Evolutionary conservation across 2,329 filamentous ascomycete genomes (phyloP), one percentile per base, ranked within the genome.

Genomic region (Aspergillus vadensis): DNA sequence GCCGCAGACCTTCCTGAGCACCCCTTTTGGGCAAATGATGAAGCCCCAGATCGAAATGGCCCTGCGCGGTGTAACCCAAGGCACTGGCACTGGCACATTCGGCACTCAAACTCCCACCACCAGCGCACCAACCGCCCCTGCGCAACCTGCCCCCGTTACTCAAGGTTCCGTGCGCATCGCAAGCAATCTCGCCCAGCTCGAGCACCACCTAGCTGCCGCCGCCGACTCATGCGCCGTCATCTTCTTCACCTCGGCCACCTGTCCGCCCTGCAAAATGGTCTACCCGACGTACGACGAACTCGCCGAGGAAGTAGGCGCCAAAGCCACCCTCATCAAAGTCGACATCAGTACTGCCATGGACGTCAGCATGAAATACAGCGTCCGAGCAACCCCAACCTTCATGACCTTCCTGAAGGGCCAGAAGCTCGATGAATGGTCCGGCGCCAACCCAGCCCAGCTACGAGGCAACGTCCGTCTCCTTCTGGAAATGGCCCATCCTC

Each of bases 161-260:
- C 63, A 57, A 51, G 81, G 81, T 3, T 79, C 76, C 36, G 90
- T 96, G 17, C 83, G 85, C 60, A 83, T 85, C 59, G 84, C 88
- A 7, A 85, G 82, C 25, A 86, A 79, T 21, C 75, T 88, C 4
- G 75, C 77, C 5, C 84, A 88, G 27, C 77, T 95, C 1, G 83
- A 91, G 39, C 78, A 78, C 17, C 77, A 88, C 1, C 79, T 95
- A 5, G 73, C 79, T 0, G 78, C 79, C 1, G 89, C 90, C 0
- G 81, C 82, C 27, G 81, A 84, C 5, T 88, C 89, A 0, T 92
- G 89, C 62, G 91, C 91, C 0, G 85, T 94, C 39, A 83, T 97
- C 59, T 97, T 97, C 81, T 98, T 98, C 79, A 97, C 94, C 0
- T 96, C 91, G 3, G 86, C 90, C 2, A 95, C 89, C 2, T 97